phyloP scores from a whole-genome alignment of 1,284 basidiomycete species.

The Cutaneotrichosporon sp. region DNA sequence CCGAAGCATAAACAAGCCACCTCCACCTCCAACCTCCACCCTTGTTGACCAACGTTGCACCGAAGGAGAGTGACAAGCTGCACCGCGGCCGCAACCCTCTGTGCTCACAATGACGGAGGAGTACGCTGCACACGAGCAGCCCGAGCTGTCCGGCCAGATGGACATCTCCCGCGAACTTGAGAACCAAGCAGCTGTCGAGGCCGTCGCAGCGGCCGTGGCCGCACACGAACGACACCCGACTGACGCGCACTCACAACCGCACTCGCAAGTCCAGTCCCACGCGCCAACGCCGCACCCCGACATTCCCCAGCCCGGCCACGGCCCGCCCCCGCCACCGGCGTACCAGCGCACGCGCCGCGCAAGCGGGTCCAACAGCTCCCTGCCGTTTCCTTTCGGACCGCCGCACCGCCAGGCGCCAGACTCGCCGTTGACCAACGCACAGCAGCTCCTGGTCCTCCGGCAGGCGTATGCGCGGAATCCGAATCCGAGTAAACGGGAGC shows the following conservation, averaged over 20 bases:
- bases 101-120: conserved; percentile 22
- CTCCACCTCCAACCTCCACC: conserved; percentile 25
- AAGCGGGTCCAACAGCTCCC: not conserved
- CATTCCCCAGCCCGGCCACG: conserved; percentile 14
- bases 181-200: conserved; percentile 38
- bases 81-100: not conserved
- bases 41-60: not conserved
- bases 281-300: not conserved
- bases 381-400: conserved; percentile 15
- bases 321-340: conserved; percentile 17
- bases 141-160: conserved; percentile 18
- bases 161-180: conserved; percentile 36
- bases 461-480: conserved; percentile 41
- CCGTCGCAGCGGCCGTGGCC: conserved; percentile 24
- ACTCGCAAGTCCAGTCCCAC: not conserved
- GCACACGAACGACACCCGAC: not conserved
- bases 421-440: conserved; percentile 17
- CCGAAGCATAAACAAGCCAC: too few species aligned
- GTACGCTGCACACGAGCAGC: conserved; percentile 27
- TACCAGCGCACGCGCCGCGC: conserved; percentile 12
- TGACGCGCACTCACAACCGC: not conserved
- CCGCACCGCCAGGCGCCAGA: conserved; percentile 19
- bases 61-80: too few species aligned
- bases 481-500: conserved; percentile 35
- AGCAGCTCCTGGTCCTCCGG: conserved; percentile 38